Evolutionary conservation across 352 stramenopile genomes (phyloP), one percentile per base, ranked within the genome.

Genomic region (Aphanomyces euteiches): DNA sequence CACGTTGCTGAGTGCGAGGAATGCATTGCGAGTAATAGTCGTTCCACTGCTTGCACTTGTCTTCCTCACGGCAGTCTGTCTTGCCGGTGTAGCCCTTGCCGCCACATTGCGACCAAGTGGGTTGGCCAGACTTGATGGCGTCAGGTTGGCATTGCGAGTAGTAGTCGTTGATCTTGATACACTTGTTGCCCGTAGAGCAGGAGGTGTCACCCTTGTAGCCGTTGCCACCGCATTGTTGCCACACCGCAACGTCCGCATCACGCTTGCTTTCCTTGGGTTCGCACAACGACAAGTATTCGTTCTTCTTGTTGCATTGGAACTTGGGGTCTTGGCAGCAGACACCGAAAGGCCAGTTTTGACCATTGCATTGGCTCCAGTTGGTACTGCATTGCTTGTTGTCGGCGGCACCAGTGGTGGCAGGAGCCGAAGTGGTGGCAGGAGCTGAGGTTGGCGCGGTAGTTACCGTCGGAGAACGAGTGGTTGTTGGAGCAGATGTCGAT

Each of bases 351-450:
- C 61, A 69, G 36, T 69, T 69, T 36, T 69, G 61, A n/a, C 61
- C 61, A 38, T 69, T 69, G 48, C 61, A 69, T 56, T 69, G 61
- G 8, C 39, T 60, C 36, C 40, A 56, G 40, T 69, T 69, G 28
- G 36, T 50, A 17, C 10, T 28, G 48, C 61, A 69, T 38, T 59
- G 12, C 10, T 39, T 37, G 21, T 37, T 61, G 54, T 37, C 3
- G 17, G 12, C 10, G 19, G 28, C 54, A 37, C 15, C 37, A 41
- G 54, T 36, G 7, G 50, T 36, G 1, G 50, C 1, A 2, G 21
- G 50, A 12, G 43, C 17, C 10, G 43, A n/a, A n/a, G 43, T n/a
- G 43, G 43, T 50, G 10, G 43, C 17, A n/a, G 43, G 10, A n/a
- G 43, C 43, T n/a, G 43, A n/a, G 10, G 43, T n/a, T n/a, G 43